Base-by-base conservation (phyloP, 2,329 filamentous ascomycete species). In the Pyrenophora teres region DNA sequence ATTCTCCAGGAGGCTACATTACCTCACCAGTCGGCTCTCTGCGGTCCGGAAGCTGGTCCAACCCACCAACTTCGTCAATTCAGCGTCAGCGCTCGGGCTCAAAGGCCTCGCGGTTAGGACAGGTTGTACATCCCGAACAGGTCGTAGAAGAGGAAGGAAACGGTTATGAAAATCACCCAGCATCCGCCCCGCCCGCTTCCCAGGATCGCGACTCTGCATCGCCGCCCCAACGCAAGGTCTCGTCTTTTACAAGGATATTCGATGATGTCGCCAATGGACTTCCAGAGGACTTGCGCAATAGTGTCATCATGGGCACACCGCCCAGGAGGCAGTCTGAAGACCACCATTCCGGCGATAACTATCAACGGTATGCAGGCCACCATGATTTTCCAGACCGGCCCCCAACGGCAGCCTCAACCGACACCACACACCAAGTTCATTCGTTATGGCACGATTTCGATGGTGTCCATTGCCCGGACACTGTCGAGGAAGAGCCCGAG, bases 401-500 rank as follows among this genome's bases (percentile, higher is more conserved):
- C 12, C 71, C 72, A 8, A 84, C 83, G 3, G 77, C 82, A 8
- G 81, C 77, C 9, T 87, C 84, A 3, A 77, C 75, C 39, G 81
- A 82, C 48, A 89, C 87, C 2, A 86, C 80, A 50, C 85, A 87
- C 27, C 85, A 89, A 67, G 83, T 83, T 15, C 78, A 85, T 56
- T 75, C 81, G 33, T 83, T 89, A 3, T 94, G 93, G 76, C 82
- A 85, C 36, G 89, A 92, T 69, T 94, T 94, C 67, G 90, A 94
- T 68, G 90, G 90, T 32, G 87, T 88, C 12, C 89, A 93, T 67
- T 90, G 86, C 69, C 81, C 83, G 23, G 82, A 86, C 3, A 70
- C 70, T 1, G 69, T 57, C 8, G 65, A 72, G 33, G 70, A 71
- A 39, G 63, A 64, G 23, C 50, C 67, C 43, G 49, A 62, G 48